Conservation (phyloP, 179 eudicot genomes). For the Beta lomatogona region DNA sequence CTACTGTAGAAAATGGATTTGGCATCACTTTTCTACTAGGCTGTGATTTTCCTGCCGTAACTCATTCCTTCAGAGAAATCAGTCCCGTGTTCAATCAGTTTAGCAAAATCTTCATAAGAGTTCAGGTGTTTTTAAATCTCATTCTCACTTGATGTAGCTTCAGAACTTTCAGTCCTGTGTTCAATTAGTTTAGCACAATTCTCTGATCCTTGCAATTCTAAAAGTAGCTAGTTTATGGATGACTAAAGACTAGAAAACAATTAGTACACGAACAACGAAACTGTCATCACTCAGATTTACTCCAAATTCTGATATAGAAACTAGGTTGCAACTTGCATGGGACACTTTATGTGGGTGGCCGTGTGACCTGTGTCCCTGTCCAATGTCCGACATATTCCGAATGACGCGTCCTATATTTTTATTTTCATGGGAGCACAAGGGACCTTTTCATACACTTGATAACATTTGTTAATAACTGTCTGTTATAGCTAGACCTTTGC, state of each 20-base stretch:
- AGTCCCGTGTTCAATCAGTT: not conserved
- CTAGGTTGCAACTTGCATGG: too few species aligned
- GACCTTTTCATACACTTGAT: too few species aligned
- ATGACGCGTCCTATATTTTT: too few species aligned
- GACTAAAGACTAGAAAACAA: not conserved
- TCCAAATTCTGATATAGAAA: too few species aligned
- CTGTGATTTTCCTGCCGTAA: not conserved
- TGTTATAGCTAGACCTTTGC: too few species aligned
- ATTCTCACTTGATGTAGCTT: not conserved
- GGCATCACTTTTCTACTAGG: not conserved
- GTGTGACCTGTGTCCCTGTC: too few species aligned
- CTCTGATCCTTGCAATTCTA: not conserved
- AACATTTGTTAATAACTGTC: too few species aligned
- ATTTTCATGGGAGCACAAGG: too few species aligned
- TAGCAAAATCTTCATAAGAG: not conserved
- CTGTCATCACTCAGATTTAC: too few species aligned
- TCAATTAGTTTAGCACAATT: not conserved
- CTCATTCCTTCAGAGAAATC: not conserved
- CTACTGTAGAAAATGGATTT: not conserved
- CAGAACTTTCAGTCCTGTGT: not conserved
- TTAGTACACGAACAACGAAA: too few species aligned
- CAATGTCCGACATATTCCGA: too few species aligned
- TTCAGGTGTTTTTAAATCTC: not conserved
- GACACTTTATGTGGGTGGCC: too few species aligned
- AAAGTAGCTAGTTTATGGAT: not conserved